These are phyloP conservation scores for Suhomyces pyralidae DNA, from an alignment of 805 yeast genomes.

Conservation along the genomic window DNA sequence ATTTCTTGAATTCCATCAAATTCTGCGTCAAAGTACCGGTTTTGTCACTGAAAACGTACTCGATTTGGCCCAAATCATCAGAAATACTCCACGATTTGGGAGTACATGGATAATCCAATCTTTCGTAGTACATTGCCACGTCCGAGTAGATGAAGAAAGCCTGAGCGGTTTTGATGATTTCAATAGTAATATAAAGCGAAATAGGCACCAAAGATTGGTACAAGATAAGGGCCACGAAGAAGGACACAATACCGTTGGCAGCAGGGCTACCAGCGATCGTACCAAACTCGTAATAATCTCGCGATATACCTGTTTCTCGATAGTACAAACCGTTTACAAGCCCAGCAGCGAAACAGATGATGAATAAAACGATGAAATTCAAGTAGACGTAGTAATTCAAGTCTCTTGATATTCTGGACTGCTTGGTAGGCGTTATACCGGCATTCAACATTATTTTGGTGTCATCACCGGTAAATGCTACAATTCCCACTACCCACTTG, in stretches of 20 bases:
- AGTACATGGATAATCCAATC: slow-evolving; percentile 68
- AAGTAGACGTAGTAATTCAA: slow-evolving; percentile 63
- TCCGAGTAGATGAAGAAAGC: slow-evolving; percentile 75
- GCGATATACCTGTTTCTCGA: slow-evolving; percentile 40
- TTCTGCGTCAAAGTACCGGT: slow-evolving; percentile 84
- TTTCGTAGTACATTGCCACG: slow-evolving; percentile 63
- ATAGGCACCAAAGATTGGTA: slow-evolving; percentile 79
- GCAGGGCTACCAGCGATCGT: slow-evolving; percentile 60
- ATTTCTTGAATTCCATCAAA: slow-evolving; percentile 78
- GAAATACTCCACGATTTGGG: slow-evolving; percentile 84
- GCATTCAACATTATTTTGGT: slow-evolving; percentile 76
- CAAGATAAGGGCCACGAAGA: slow-evolving; percentile 69
- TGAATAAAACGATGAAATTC: slow-evolving; percentile 60
- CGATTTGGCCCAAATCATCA: slow-evolving; percentile 82
- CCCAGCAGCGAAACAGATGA: slow-evolving; percentile 67
- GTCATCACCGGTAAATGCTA: slow-evolving; percentile 73
- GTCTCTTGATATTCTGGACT: slow-evolving; percentile 61
- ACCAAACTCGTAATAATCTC: slow-evolving; percentile 57
- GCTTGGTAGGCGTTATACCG: slow-evolving; percentile 74
- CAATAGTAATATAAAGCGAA: slow-evolving; percentile 74
- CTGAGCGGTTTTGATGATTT: slow-evolving; percentile 72
- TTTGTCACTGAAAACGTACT: slow-evolving; percentile 77
- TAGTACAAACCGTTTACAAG: slow-evolving; percentile 67
- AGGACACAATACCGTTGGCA: slow-evolving; percentile 62
- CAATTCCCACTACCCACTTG: slow-evolving; percentile 71